Percentiles rank a stretch among this genome's conserved stretches.
phyloP scores from a whole-genome alignment of 768 basidiomycete genomes.

The Hypholoma fasciculare region DNA sequence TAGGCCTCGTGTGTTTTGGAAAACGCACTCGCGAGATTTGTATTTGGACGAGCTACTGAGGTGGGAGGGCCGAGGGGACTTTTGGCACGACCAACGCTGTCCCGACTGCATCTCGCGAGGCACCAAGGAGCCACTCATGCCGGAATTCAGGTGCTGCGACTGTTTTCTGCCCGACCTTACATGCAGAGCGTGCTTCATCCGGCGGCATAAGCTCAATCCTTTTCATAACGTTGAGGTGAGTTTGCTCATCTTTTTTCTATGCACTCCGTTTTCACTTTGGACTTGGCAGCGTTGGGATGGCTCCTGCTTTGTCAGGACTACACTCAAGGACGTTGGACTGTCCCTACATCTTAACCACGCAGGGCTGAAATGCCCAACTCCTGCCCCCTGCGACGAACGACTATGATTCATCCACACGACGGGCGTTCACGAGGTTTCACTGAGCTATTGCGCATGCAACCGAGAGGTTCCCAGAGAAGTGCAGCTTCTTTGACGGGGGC shows the following conservation, averaged over 20 bases:
- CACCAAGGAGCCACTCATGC: not conserved
- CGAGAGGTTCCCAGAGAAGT: not conserved
- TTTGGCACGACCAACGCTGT: not conserved
- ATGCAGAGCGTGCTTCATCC: conserved; percentile 1
- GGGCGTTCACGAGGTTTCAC: conserved; percentile 10
- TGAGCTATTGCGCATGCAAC: conserved; percentile 12
- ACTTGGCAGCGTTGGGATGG: not conserved
- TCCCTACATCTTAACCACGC: conserved; percentile 4
- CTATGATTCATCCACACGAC: conserved; percentile 13
- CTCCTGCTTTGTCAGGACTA: not conserved
- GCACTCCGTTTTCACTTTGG: no score
- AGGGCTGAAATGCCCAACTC: not conserved
- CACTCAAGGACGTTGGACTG: conserved; percentile 2
- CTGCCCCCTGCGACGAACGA: not conserved
- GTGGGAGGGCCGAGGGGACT: conserved; percentile 8
- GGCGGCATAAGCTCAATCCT: not conserved
- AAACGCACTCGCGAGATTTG: not conserved
- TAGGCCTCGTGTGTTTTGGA: conserved; percentile 2
- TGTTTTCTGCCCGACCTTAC: conserved; percentile 5
- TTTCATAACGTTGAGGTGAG: conserved; percentile 10
- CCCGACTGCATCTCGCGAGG: conserved; percentile 6
- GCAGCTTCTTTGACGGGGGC: conserved; percentile 17
- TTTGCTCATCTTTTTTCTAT: not conserved
- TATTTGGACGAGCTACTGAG: conserved; percentile 9
- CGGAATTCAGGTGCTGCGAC: conserved; percentile 4